Percentiles rank a stretch among this genome's conserved stretches.
Conservation (phyloP, 257 asterid genomes). For the Capsicum pubescens region DNA sequence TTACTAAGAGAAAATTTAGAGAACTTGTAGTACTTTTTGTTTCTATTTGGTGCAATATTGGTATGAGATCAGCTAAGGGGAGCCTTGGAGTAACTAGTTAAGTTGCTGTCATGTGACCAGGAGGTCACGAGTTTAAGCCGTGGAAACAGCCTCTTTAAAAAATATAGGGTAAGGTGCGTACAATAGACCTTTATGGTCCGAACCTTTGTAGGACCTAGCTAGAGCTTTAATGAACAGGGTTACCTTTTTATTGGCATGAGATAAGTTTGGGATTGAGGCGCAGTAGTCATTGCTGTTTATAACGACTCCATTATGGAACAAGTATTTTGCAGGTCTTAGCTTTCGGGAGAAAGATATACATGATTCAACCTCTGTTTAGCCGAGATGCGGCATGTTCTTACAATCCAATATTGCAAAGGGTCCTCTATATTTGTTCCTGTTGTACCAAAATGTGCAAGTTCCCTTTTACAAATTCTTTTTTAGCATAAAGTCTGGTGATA, state of each 20-base stretch:
- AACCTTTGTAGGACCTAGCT: too few relatives aligned
- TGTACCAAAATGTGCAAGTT: neutral
- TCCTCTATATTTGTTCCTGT: neutral
- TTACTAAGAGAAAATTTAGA: neutral
- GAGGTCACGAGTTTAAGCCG: too few relatives aligned
- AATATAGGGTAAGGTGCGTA: too few relatives aligned
- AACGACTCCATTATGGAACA: neutral
- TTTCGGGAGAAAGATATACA: neutral
- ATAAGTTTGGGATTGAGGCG: neutral
- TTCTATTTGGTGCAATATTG: too few relatives aligned
- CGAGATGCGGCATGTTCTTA: neutral
- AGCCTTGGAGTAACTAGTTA: too few relatives aligned
- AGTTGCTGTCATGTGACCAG: too few relatives aligned
- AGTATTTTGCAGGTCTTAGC: constrained; percentile 19
- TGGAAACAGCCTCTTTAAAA: too few relatives aligned
- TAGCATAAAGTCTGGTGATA: constrained; percentile 1
- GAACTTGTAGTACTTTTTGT: neutral
- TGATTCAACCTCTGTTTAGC: constrained; percentile 17
- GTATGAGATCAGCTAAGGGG: too few relatives aligned
- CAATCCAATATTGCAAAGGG: neutral
- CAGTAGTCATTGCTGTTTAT: neutral
- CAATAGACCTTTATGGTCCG: too few relatives aligned
- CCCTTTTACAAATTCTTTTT: neutral
- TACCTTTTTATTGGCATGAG: too few relatives aligned
- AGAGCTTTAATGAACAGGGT: too few relatives aligned